phyloP scores from a whole-genome alignment of 2,329 filamentous ascomycete species.

The Verticillium dahliae region DNA sequence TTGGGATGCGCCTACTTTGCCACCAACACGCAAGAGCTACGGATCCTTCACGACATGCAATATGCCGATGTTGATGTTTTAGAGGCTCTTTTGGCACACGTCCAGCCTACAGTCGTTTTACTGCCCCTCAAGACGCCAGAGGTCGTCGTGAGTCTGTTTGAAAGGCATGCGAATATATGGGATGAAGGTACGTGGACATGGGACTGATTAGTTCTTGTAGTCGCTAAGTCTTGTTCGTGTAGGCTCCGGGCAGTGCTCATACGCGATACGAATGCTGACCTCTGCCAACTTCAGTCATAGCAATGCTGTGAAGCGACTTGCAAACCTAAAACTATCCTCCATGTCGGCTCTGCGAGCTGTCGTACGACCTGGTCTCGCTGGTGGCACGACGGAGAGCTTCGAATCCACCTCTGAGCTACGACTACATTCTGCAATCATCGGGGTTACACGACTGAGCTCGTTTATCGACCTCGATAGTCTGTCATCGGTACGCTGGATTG shows the following conservation, averaged over 20 bases:
- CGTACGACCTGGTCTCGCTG: neutral
- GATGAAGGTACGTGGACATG: slow-evolving; percentile 5
- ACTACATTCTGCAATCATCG: neutral
- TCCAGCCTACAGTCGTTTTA: slow-evolving; percentile 49
- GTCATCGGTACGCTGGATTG: slow-evolving; percentile 48
- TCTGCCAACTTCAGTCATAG: slow-evolving; percentile 68
- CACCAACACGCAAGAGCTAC: slow-evolving; percentile 61
- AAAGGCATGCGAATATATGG: slow-evolving; percentile 11
- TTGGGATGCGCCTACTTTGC: slow-evolving; percentile 84
- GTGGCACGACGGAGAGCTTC: neutral
- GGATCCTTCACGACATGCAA: slow-evolving; percentile 70
- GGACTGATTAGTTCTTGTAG: neutral
- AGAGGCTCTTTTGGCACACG: slow-evolving; percentile 51
- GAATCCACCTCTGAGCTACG: too few species aligned
- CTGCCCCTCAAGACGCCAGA: slow-evolving; percentile 41
- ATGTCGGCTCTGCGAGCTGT: neutral
- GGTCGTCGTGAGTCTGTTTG: slow-evolving; percentile 23
- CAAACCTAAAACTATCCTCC: slow-evolving; percentile 46
- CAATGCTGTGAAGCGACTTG: slow-evolving; percentile 58
- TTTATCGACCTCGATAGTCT: slow-evolving; percentile 68
- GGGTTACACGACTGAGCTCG: slow-evolving; percentile 56
- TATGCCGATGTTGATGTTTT: slow-evolving; percentile 62
- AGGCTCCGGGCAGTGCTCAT: neutral
- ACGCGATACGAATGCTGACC: slow-evolving; percentile 57
- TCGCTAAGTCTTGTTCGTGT: neutral